A percentile compares a stretch with the other conserved stretches of the same genome.
Evolutionary conservation across 176 grass and related monocot genomes (phyloP).

Genomic region (Musa beccarii): DNA sequence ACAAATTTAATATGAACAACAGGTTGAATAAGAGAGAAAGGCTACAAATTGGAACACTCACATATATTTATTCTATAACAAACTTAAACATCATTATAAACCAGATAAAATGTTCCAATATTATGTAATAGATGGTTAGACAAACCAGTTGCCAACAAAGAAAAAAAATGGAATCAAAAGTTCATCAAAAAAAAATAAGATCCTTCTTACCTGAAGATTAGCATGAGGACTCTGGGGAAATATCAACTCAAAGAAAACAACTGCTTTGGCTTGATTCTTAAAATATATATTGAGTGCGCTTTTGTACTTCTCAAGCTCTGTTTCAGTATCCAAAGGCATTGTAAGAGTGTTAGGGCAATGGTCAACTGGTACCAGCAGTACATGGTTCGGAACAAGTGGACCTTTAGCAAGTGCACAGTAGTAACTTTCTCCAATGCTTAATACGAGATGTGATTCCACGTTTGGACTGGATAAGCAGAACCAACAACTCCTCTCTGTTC

Average conservation of each 20-base stretch:
- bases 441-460: constrained; percentile 77
- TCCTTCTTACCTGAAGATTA: constrained; percentile 71
- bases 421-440: constrained; percentile 77
- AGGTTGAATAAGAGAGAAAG: not conserved
- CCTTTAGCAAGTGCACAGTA: constrained; percentile 90
- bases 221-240: constrained; percentile 63
- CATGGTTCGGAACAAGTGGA: constrained; percentile 74
- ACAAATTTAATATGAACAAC: not conserved
- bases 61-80: not conserved
- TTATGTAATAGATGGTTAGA: not conserved
- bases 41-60: not conserved
- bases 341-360: constrained; percentile 59
- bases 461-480: constrained; percentile 92
- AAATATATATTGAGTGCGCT: constrained; percentile 54
- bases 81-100: not conserved
- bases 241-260: constrained; percentile 78
- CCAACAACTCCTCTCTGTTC: constrained; percentile 62
- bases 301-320: constrained; percentile 74
- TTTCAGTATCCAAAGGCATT: constrained; percentile 54
- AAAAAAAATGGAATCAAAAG: not conserved
- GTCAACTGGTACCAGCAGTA: constrained; percentile 70
- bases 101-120: not conserved
- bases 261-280: constrained; percentile 46
- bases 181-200: not conserved
- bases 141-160: not conserved